These are phyloP conservation scores for Orychophragmus violaceus DNA, from an alignment of 345 rosid genomes.

Conservation along the genomic window DNA sequence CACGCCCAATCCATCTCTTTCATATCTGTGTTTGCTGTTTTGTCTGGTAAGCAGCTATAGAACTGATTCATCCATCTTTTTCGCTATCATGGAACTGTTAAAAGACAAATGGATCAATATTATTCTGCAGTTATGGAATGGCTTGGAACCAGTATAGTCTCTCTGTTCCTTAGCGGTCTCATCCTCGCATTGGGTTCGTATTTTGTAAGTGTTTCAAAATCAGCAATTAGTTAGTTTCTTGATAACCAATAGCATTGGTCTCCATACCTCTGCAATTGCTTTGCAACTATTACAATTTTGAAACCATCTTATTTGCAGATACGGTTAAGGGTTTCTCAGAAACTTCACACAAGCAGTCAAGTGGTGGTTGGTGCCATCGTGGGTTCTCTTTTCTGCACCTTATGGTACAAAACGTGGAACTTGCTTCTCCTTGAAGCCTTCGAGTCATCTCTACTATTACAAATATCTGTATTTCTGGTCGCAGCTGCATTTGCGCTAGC, in stretches of 20 bases:
- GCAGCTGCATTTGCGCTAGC: constrained; percentile 40
- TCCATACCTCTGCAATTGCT: background rate
- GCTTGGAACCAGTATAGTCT: constrained; percentile 38
- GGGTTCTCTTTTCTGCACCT: constrained; percentile 46
- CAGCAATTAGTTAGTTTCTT: background rate
- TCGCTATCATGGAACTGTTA: background rate
- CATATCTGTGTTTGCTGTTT: constrained; percentile 38
- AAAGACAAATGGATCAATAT: background rate
- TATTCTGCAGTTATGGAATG: constrained; percentile 43
- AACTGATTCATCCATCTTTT: background rate
- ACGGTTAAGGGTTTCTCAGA: constrained; percentile 72
- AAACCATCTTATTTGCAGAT: constrained; percentile 35
- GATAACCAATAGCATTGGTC: background rate
- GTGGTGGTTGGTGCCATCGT: constrained; percentile 56
- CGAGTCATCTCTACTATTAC: constrained; percentile 42
- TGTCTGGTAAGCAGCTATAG: constrained; percentile 40
- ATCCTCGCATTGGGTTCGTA: constrained; percentile 47
- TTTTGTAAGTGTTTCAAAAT: constrained; percentile 38
- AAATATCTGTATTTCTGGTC: constrained; percentile 35
- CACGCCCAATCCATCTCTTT: constrained; percentile 80
- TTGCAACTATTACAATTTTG: background rate
- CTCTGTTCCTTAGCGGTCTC: constrained; percentile 32
- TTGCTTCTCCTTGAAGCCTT: constrained; percentile 45
- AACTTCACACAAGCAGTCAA: constrained; percentile 63
- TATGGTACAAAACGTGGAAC: constrained; percentile 62